Evolutionary conservation across 176 grass and related monocot species (phyloP).

Genomic region (Cymbopogon citratus): DNA sequence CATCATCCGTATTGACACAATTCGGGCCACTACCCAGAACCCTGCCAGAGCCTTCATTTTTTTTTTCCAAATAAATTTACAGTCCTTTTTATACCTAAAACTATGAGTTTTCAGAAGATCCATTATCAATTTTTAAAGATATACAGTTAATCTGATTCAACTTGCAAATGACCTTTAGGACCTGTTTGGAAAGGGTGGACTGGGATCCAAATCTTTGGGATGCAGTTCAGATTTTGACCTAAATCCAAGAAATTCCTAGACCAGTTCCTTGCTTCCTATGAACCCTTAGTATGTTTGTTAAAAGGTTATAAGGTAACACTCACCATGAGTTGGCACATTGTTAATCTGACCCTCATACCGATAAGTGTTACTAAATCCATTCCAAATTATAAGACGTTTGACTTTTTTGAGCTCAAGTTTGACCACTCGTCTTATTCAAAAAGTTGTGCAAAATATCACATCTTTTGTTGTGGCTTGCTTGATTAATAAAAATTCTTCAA

Average conservation of each 20-base stretch:
- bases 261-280: neutral
- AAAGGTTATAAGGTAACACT: neutral
- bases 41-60: neutral
- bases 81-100: neutral
- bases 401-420: too few relatives aligned
- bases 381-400: too few relatives aligned
- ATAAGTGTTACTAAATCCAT: neutral
- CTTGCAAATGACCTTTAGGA: neutral
- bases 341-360: neutral
- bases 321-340: neutral
- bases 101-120: neutral
- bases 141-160: neutral
- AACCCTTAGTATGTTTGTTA: neutral
- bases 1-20: neutral
- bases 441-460: too few relatives aligned
- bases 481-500: too few relatives aligned
- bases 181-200: neutral
- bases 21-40: neutral
- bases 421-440: too few relatives aligned
- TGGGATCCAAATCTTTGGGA: neutral
- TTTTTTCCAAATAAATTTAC: neutral
- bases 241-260: neutral
- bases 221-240: neutral
- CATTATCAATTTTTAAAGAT: neutral
- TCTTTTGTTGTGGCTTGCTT: too few relatives aligned